A percentile compares a stretch with the other conserved stretches of the same genome.
phyloP scores from a whole-genome alignment of 345 rosid genomes.

The sweet orange (Citrus sinensis) region DVS_A1.0 CM039163.1:8042501-8043000 shows the following conservation, averaged over 20 bases:
- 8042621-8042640: not conserved
- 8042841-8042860: not conserved
- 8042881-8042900: not conserved
- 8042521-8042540: conserved; percentile 95
- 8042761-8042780: not conserved
- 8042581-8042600: conserved; percentile 95
- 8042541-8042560: conserved; percentile 98
- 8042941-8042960: not conserved
- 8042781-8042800: not conserved
- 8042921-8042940: not conserved
- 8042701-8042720: not conserved
- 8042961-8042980: not conserved
- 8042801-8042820: not conserved
- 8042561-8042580: conserved; percentile 89
- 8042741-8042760: not conserved
- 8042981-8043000: not conserved
- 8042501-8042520: not conserved
- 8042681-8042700: not conserved
- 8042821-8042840: not conserved
- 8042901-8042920: not conserved
- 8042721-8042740: not conserved
- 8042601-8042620: conserved; percentile 30
- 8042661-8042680: not conserved
- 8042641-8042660: not conserved
- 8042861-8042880: too few relatives aligned